Conservation (phyloP, 2,329 filamentous ascomycete species). For the Dothistroma septosporum region DNA sequence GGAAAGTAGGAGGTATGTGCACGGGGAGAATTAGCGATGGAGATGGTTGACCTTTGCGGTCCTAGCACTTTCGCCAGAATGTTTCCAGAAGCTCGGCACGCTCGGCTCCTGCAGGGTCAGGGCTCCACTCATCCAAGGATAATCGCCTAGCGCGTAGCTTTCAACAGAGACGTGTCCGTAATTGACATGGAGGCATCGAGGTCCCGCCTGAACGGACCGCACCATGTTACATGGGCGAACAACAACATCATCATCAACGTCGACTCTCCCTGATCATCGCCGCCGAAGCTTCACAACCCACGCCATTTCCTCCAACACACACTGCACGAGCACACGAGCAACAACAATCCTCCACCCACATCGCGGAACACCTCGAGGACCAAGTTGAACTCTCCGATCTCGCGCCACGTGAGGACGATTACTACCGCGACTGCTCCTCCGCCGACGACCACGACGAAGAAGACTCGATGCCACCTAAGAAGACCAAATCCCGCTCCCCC, state of each 20-base stretch:
- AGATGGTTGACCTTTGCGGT: not conserved
- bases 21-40: no score
- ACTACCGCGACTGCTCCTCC: conserved; percentile 7
- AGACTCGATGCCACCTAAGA: conserved; percentile 29
- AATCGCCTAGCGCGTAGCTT: not conserved
- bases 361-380: conserved; percentile 1
- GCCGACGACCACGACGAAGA: conserved; percentile 14
- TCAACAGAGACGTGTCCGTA: not conserved
- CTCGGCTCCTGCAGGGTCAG: not conserved
- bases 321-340: conserved; percentile 12
- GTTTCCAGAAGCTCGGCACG: no score
- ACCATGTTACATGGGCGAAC: conserved; percentile 1
- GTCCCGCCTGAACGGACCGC: not conserved
- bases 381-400: conserved; percentile 4
- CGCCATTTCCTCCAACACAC: conserved; percentile 23
- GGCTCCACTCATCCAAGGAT: not conserved
- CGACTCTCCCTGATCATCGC: conserved; percentile 7
- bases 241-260: not conserved
- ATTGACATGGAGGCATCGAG: not conserved
- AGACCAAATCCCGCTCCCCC: conserved; percentile 32
- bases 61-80: not conserved
- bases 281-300: conserved; percentile 8
- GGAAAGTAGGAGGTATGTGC: no score
- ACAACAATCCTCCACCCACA: conserved; percentile 2
- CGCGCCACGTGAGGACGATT: conserved; percentile 14